phyloP scores from a whole-genome alignment of 352 stramenopile species.

The Phytophthora tentaculata region DNA sequence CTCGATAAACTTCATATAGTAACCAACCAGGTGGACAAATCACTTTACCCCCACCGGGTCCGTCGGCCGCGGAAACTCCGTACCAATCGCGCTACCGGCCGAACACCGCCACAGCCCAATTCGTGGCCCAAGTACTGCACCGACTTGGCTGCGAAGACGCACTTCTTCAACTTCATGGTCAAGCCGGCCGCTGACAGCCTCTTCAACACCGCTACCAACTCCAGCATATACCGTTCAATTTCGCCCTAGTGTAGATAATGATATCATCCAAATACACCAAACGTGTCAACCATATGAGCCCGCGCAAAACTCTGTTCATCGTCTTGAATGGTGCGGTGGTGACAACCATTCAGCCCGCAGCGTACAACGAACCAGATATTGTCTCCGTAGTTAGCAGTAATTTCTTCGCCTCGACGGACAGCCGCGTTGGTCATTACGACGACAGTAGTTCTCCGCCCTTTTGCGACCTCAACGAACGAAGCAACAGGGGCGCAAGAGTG shows the following conservation, averaged over 20 bases:
- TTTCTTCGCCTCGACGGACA: too few relatives aligned
- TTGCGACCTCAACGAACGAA: too few relatives aligned
- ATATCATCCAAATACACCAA: neutral
- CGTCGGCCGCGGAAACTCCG: neutral
- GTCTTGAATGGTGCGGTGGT: neutral
- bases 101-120: neutral
- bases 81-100: neutral
- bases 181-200: neutral
- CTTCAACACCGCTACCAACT: neutral
- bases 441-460: too few relatives aligned
- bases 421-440: too few relatives aligned
- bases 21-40: neutral
- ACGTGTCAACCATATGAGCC: neutral
- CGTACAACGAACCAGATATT: too few relatives aligned
- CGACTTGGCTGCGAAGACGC: neutral
- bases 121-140: neutral
- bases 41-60: neutral
- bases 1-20: neutral
- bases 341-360: too few relatives aligned
- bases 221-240: neutral
- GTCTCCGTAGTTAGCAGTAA: too few relatives aligned
- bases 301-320: neutral
- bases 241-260: neutral
- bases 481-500: too few relatives aligned
- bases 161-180: constrained; percentile 1